Conservation (phyloP, 2,329 filamentous ascomycete genomes). For the Cercospora beticola region DNA sequence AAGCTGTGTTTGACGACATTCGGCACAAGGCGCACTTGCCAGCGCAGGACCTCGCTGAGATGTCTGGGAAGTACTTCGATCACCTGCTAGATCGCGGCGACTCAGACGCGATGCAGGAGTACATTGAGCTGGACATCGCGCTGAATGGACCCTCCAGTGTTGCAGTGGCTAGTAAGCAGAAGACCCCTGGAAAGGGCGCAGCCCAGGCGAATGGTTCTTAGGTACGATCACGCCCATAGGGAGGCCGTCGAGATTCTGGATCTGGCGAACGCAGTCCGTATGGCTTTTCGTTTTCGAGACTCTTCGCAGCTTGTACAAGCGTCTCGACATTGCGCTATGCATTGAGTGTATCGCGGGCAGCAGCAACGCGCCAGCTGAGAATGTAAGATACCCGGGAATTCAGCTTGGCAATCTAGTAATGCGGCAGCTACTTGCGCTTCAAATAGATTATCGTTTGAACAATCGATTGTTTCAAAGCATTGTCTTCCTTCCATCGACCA, state of each 20-base stretch:
- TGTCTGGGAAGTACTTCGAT: constrained; percentile 75
- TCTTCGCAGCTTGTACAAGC: background rate
- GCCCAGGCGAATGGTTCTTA: constrained; percentile 10
- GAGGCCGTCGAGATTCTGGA: background rate
- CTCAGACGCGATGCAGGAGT: constrained; percentile 82
- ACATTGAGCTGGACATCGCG: constrained; percentile 77
- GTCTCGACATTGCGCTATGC: background rate
- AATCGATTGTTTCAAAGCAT: too few species aligned
- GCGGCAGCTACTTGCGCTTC: background rate
- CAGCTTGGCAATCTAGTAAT: background rate
- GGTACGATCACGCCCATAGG: background rate
- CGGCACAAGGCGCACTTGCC: constrained; percentile 70
- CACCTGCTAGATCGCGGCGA: constrained; percentile 82
- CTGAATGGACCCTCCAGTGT: constrained; percentile 66
- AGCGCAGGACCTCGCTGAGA: constrained; percentile 65
- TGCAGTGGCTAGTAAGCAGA: background rate
- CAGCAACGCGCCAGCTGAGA: background rate
- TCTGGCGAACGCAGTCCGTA: background rate
- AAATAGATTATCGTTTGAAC: background rate
- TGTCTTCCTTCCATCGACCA: too few species aligned
- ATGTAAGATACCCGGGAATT: background rate
- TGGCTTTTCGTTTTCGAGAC: background rate
- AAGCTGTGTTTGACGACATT: constrained; percentile 75
- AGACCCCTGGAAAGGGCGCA: background rate
- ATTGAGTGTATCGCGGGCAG: background rate